Evolutionary conservation across 2,329 filamentous ascomycete species (phyloP).

Genomic region (Fusarium brachygibbosum): DNA sequence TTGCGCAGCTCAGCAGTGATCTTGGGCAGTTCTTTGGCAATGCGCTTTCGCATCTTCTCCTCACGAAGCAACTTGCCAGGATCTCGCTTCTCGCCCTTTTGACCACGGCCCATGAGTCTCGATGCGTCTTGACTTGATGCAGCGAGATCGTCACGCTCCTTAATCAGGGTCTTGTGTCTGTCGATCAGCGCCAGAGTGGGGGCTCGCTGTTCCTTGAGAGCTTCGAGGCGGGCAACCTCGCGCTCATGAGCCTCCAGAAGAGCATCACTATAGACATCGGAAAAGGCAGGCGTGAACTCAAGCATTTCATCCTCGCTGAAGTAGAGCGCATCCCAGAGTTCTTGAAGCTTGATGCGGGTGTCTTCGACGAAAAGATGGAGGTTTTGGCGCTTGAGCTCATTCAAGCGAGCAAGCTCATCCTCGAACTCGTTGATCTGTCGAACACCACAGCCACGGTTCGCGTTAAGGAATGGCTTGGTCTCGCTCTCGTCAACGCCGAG

Average conservation of each 20-base stretch:
- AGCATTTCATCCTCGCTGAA: slow-evolving; percentile 99
- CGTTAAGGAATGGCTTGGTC: slow-evolving; percentile 85
- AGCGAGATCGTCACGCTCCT: slow-evolving; percentile 88
- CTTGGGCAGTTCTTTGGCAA: slow-evolving; percentile 95
- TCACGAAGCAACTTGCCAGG: slow-evolving; percentile 93
- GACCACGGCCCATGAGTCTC: slow-evolving; percentile 88
- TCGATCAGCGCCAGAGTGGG: slow-evolving; percentile 88
- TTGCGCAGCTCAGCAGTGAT: slow-evolving; percentile 86
- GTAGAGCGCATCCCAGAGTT: slow-evolving; percentile 94
- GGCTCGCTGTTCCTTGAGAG: slow-evolving; percentile 86
- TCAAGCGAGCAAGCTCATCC: slow-evolving; percentile 86
- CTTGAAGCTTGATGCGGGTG: slow-evolving; percentile 88
- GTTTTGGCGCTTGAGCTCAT: slow-evolving; percentile 95
- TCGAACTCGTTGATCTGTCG: slow-evolving; percentile 96
- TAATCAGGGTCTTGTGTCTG: slow-evolving; percentile 82
- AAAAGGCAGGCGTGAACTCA: slow-evolving; percentile 96
- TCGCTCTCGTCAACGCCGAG: slow-evolving; percentile 86
- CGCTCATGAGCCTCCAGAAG: slow-evolving; percentile 94
- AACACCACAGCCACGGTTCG: slow-evolving; percentile 90
- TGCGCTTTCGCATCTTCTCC: slow-evolving; percentile 98
- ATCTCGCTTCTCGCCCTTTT: slow-evolving; percentile 94
- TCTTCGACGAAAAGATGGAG: slow-evolving; percentile 97
- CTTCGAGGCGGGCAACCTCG: slow-evolving; percentile 86
- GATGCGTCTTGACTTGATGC: slow-evolving; percentile 95
- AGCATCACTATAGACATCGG: slow-evolving; percentile 96